phyloP scores from a whole-genome alignment of 176 grass and related monocot species.

The Saccharum officinarum region DNA sequence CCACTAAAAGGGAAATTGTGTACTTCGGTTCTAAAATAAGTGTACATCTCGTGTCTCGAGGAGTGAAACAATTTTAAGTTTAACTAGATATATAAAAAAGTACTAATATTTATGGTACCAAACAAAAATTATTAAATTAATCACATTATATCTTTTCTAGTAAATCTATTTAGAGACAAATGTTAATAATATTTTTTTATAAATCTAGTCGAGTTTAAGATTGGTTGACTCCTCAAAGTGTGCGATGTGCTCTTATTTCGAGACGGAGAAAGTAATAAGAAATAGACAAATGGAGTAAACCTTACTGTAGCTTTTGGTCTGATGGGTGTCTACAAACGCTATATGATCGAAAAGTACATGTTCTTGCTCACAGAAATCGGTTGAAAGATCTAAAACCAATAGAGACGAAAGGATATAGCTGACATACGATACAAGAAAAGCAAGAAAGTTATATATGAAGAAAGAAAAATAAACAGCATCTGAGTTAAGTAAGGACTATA shows the following conservation, averaged over 20 bases:
- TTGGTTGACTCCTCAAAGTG: too few relatives aligned
- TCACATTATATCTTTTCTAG: too few relatives aligned
- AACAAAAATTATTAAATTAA: too few relatives aligned
- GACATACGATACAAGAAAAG: conserved; percentile 24
- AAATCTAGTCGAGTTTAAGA: too few relatives aligned
- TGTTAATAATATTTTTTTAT: too few relatives aligned
- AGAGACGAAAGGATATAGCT: not conserved
- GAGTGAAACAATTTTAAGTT: too few relatives aligned
- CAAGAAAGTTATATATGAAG: not conserved
- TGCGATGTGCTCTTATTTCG: not conserved
- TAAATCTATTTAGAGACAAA: too few relatives aligned
- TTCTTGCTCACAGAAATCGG: not conserved
- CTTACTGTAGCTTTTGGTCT: not conserved
- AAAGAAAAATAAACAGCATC: not conserved
- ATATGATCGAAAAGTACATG: not conserved
- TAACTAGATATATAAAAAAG: too few relatives aligned
- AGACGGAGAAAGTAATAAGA: not conserved
- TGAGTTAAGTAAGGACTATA: not conserved
- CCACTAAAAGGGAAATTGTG: too few relatives aligned
- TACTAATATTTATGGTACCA: too few relatives aligned
- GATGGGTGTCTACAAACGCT: not conserved
- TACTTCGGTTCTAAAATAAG: too few relatives aligned
- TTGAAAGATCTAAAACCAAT: not conserved
- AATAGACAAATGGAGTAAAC: not conserved
- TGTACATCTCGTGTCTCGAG: too few relatives aligned